Conservation (phyloP, 78 protist species). For the Dictyostelium purpureum region DNA sequence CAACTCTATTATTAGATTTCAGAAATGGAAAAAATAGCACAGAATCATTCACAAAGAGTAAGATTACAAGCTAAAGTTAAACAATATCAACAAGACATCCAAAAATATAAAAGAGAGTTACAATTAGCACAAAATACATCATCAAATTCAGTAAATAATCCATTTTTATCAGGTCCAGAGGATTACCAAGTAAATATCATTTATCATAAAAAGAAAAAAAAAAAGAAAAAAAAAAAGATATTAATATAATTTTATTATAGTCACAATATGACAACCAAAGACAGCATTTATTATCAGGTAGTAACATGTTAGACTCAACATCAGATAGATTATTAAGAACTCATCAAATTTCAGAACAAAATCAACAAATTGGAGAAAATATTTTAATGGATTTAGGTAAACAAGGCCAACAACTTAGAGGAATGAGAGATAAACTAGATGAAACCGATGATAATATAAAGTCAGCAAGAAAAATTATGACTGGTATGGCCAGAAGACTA, state of each 20-base stretch:
- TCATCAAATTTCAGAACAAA: constrained; percentile 64
- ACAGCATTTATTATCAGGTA: constrained; percentile 47
- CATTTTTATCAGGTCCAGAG: constrained; percentile 30
- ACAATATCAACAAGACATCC: constrained; percentile 58
- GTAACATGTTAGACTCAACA: constrained; percentile 15
- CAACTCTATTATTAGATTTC: neutral
- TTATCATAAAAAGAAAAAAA: neutral
- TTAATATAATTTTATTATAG: neutral
- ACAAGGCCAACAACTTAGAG: constrained; percentile 56
- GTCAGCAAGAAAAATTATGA: constrained; percentile 42
- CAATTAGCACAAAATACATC: constrained; percentile 19
- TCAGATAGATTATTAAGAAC: constrained; percentile 53
- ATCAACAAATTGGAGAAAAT: constrained; percentile 48
- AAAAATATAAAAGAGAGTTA: constrained; percentile 47
- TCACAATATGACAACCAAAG: constrained; percentile 78
- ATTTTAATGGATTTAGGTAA: constrained; percentile 32
- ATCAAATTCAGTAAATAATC: neutral
- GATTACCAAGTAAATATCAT: constrained; percentile 40
- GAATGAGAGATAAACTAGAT: constrained; percentile 45
- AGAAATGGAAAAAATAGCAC: constrained; percentile 53
- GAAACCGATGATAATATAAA: constrained; percentile 63
- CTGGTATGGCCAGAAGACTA: constrained; percentile 61
- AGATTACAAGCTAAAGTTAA: constrained; percentile 32
- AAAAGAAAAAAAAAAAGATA: neutral
- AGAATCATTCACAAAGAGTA: constrained; percentile 55